phyloP scores from a whole-genome alignment of 163 green algal species.

The Prototheca wickerhamii region DNA sequence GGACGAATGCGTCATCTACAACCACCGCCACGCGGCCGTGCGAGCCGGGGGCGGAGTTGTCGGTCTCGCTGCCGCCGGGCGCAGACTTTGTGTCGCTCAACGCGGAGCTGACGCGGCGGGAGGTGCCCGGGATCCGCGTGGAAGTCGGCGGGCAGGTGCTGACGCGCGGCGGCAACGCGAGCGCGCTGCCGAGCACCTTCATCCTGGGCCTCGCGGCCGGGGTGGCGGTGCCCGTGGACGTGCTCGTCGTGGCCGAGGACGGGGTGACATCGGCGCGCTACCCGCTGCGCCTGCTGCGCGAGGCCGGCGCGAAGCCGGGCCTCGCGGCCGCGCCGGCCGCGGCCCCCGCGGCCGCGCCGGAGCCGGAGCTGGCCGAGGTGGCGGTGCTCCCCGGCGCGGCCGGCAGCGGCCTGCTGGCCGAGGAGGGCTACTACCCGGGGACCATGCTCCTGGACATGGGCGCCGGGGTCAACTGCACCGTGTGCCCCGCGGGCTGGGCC shows the following conservation, averaged over 20 bases:
- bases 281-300: constrained; percentile 16
- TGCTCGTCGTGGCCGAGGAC: constrained; percentile 47
- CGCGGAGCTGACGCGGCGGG: background rate
- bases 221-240: constrained; percentile 15
- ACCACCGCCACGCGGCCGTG: background rate
- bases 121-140: constrained; percentile 30
- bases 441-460: background rate
- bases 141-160: constrained; percentile 45
- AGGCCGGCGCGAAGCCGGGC: background rate
- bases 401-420: background rate
- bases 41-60: background rate
- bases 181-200: constrained; percentile 27
- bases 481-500: constrained; percentile 39
- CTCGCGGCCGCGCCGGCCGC: too few species aligned
- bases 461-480: constrained; percentile 16
- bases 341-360: too few species aligned
- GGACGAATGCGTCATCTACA: too few species aligned
- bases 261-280: constrained; percentile 41
- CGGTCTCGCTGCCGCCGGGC: constrained; percentile 6
- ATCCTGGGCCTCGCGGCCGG: constrained; percentile 36
- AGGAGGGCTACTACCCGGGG: background rate
- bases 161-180: constrained; percentile 30
- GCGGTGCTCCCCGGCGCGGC: background rate
- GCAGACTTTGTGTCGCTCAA: constrained; percentile 4
- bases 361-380: background rate